Evolutionary conservation across 257 asterid genomes (phyloP).

Genomic region (Leonotis leonurus): DNA sequence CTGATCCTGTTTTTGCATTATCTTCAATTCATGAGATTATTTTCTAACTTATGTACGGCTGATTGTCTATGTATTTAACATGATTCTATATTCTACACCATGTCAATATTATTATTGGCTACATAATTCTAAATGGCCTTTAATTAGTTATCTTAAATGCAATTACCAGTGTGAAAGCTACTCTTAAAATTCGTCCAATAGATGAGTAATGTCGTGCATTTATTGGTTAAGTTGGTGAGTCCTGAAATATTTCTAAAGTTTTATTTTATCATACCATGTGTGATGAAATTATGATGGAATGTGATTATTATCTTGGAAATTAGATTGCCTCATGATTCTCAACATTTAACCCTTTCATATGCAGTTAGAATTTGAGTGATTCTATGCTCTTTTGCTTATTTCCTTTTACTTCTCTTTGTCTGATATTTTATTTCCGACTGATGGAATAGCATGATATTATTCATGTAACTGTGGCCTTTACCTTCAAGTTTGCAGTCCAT

Average conservation of each 20-base stretch:
- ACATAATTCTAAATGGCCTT: not conserved
- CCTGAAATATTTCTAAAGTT: not conserved
- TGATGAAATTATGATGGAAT: conserved; percentile 9
- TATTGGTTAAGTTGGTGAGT: conserved; percentile 12
- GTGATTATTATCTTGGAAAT: not conserved
- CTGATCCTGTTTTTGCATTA: conserved; percentile 12
- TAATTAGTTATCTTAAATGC: conserved; percentile 3
- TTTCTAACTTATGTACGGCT: conserved; percentile 4
- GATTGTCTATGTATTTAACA: not conserved
- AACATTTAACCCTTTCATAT: not conserved
- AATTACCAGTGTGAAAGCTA: not conserved
- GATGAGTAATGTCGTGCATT: not conserved
- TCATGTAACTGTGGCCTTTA: not conserved
- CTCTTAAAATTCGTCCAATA: conserved; percentile 6
- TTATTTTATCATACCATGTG: not conserved
- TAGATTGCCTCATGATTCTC: conserved; percentile 7
- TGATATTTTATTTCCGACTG: conserved; percentile 13
- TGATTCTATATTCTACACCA: conserved; percentile 13
- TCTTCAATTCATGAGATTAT: conserved; percentile 8
- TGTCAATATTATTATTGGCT: not conserved
- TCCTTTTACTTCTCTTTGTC: conserved; percentile 4
- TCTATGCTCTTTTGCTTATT: conserved; percentile 12
- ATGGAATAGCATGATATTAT: not conserved
- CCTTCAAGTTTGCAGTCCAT: conserved; percentile 17
- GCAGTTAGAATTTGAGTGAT: conserved; percentile 9